Percentiles rank a stretch among this genome's conserved stretches.
These are phyloP conservation scores for Polychytrium aggregatum DNA, from an alignment of 192 early-diverging fungal genomes.

Conservation along the genomic window DNA sequence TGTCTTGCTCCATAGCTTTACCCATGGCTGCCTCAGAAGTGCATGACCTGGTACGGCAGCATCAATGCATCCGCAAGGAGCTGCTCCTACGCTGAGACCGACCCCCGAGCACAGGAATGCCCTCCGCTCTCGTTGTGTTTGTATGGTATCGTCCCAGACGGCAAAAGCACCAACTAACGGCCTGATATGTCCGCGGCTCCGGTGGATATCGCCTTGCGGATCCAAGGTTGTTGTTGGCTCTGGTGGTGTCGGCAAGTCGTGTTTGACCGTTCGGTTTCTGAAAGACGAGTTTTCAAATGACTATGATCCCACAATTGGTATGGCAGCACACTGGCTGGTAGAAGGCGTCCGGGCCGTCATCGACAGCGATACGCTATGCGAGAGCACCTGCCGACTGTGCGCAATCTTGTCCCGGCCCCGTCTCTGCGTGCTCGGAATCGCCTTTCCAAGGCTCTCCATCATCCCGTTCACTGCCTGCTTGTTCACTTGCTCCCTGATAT, in stretches of 20 bases:
- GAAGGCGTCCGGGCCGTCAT: not conserved
- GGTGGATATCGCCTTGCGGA: too few species aligned
- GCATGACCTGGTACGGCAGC: too few species aligned
- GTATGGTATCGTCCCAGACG: too few species aligned
- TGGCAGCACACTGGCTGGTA: not conserved
- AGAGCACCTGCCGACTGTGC: not conserved
- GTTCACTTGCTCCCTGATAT: too few species aligned
- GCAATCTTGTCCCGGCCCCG: not conserved
- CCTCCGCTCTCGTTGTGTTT: too few species aligned
- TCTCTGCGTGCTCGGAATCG: not conserved
- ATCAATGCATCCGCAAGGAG: too few species aligned
- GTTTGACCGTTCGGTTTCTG: slow-evolving; percentile 45
- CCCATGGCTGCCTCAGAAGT: too few species aligned
- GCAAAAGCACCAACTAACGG: too few species aligned
- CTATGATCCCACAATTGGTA: slow-evolving; percentile 46
- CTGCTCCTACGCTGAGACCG: too few species aligned
- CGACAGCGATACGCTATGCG: not conserved
- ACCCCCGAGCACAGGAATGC: too few species aligned
- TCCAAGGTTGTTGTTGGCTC: slow-evolving; percentile 53
- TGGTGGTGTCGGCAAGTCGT: slow-evolving; percentile 52
- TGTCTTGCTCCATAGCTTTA: too few species aligned
- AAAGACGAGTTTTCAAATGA: slow-evolving; percentile 49
- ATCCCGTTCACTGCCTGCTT: not conserved
- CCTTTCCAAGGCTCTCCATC: not conserved
- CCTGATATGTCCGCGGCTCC: too few species aligned